Evolutionary conservation across 805 yeast species (phyloP).

Genomic region (Candida koratica): DNA sequence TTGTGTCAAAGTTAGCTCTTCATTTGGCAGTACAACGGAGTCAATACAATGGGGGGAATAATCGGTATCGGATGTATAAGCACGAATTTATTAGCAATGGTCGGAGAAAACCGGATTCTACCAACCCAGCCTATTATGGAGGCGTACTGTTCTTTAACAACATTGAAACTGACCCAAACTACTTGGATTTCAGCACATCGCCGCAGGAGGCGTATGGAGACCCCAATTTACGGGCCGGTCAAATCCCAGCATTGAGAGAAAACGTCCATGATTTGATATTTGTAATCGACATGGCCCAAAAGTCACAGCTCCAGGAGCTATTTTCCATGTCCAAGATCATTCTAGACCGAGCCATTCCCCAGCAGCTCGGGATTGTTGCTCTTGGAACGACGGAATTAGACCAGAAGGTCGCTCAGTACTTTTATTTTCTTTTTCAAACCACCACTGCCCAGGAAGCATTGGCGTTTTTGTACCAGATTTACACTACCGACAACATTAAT

Average conservation of each 20-base stretch:
- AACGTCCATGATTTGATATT: conserved; percentile 75
- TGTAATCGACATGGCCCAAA: conserved; percentile 56
- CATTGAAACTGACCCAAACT: conserved; percentile 58
- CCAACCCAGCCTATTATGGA: too few relatives aligned
- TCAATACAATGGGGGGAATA: conserved; percentile 37
- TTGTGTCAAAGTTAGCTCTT: conserved; percentile 37
- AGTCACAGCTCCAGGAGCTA: conserved; percentile 47
- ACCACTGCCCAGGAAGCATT: conserved; percentile 32
- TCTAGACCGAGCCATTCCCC: conserved; percentile 60
- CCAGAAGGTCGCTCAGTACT: conserved; percentile 25
- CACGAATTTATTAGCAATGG: conserved; percentile 19
- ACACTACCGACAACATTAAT: conserved; percentile 25
- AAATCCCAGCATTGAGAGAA: conserved; percentile 64
- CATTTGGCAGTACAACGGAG: conserved; percentile 37
- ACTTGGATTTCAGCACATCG: conserved; percentile 38
- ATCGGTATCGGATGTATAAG: conserved; percentile 31
- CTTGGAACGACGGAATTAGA: conserved; percentile 32
- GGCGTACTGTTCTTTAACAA: conserved; percentile 74
- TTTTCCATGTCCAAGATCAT: conserved; percentile 48
- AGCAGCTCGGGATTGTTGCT: conserved; percentile 83
- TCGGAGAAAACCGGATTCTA: too few relatives aligned
- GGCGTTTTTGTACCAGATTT: conserved; percentile 37
- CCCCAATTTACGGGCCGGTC: conserved; percentile 39
- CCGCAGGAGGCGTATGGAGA: conserved; percentile 45
- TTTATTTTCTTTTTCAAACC: conserved; percentile 31